A percentile compares a stretch with the other conserved stretches of the same genome.
Evolutionary conservation across 176 grass and related monocot genomes (phyloP).

Genomic region (Carex kokanica): DNA sequence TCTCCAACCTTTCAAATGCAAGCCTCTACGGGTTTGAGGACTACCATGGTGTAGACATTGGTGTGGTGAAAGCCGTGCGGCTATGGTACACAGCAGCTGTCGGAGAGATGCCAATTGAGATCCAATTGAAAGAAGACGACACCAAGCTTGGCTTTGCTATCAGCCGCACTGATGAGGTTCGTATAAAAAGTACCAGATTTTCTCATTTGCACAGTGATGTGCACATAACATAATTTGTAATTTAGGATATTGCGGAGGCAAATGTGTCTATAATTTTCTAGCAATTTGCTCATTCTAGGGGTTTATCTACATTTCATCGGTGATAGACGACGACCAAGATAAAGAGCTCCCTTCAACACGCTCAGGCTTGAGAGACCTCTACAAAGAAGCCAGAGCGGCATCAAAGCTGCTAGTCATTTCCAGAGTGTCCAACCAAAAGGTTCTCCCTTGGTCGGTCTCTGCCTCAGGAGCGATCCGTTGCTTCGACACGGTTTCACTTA

Average conservation of each 20-base stretch:
- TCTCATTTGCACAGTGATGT: neutral
- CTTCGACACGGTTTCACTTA: conserved; percentile 95
- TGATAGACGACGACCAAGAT: conserved; percentile 55
- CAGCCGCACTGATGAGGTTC: conserved; percentile 90
- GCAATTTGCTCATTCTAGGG: conserved; percentile 40
- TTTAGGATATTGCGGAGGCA: neutral
- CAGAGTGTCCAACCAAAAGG: conserved; percentile 71
- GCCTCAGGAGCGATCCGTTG: conserved; percentile 74
- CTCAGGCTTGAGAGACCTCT: conserved; percentile 83
- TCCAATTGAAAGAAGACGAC: conserved; percentile 62
- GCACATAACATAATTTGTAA: neutral
- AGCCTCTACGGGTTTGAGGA: conserved; percentile 97
- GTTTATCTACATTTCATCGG: conserved; percentile 82
- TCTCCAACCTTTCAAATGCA: conserved; percentile 77
- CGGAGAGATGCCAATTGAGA: conserved; percentile 72
- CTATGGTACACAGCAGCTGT: conserved; percentile 71
- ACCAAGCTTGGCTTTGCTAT: conserved; percentile 83
- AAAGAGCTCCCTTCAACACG: conserved; percentile 55
- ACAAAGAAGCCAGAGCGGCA: conserved; percentile 54
- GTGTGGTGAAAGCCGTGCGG: conserved; percentile 88
- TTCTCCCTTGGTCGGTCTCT: conserved; percentile 87
- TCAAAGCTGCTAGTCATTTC: conserved; percentile 86
- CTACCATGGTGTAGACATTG: conserved; percentile 95
- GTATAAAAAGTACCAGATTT: neutral
- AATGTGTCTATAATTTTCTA: neutral